These are phyloP conservation scores for Aurantiochytrium sp. DNA, from an alignment of 108 stramenopile genomes.

Conservation along the genomic window DNA sequence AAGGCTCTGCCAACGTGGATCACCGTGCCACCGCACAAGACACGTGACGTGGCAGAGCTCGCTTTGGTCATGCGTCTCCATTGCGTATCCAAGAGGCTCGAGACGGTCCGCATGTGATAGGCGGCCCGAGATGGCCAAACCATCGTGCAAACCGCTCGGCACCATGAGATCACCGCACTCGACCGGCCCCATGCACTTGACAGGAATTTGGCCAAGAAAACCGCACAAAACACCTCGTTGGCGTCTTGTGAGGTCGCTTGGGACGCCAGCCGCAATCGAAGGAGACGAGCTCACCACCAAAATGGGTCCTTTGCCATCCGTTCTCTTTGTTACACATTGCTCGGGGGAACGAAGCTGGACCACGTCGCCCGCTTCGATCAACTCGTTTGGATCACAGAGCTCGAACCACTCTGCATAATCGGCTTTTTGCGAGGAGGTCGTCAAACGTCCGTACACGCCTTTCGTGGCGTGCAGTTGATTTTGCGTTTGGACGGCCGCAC, in stretches of 20 bases:
- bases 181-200: not conserved
- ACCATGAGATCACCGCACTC: not conserved
- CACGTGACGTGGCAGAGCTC: not conserved
- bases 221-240: not conserved
- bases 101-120: not conserved
- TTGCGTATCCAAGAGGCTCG: not conserved
- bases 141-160: not conserved
- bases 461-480: not conserved
- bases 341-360: not conserved
- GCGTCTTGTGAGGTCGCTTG: not conserved
- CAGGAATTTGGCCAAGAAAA: not conserved
- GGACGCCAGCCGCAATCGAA: not conserved
- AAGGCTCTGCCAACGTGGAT: not conserved
- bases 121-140: not conserved
- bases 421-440: not conserved
- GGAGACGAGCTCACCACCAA: not conserved
- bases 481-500: too few relatives aligned
- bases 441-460: not conserved
- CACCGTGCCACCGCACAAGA: not conserved
- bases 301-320: not conserved
- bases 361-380: not conserved
- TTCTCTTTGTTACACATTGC: not conserved
- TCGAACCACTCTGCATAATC: not conserved
- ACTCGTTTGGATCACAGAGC: not conserved
- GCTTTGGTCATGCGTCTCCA: not conserved